A percentile compares a stretch with the other conserved stretches of the same genome.
Evolutionary conservation across 495 filamentous ascomycete species (phyloP).

Genomic region (Pyrenula aspistea): DNA sequence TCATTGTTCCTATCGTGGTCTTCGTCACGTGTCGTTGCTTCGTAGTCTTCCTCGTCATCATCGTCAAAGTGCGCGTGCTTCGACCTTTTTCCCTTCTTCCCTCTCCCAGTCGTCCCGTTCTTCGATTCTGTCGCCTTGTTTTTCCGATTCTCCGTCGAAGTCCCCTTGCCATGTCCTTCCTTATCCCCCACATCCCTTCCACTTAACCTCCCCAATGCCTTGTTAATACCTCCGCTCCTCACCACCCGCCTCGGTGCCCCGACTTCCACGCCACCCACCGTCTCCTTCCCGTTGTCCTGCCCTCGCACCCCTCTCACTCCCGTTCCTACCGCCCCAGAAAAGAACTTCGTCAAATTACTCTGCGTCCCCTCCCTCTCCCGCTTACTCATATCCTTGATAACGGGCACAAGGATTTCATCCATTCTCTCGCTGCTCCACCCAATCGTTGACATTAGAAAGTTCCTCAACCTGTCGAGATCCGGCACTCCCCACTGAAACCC

Average conservation of each 20-base stretch:
- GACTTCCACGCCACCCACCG: constrained; percentile 46
- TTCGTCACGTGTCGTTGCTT: no score
- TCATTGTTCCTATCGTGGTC: no score
- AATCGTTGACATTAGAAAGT: constrained; percentile 83
- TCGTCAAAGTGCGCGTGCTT: no score
- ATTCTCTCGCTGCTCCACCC: constrained; percentile 86
- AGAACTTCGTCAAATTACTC: constrained; percentile 88
- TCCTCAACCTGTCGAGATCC: constrained; percentile 74
- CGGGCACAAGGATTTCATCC: constrained; percentile 88
- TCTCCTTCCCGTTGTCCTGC: constrained; percentile 44
- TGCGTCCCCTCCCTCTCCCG: constrained; percentile 82
- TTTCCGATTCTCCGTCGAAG: no score
- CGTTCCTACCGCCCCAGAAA: constrained; percentile 49
- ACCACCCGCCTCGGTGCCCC: constrained; percentile 52
- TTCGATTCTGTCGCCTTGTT: no score
- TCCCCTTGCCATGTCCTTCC: no score
- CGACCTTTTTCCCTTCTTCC: no score
- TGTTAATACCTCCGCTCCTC: constrained; percentile 69
- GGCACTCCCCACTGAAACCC: constrained; percentile 91
- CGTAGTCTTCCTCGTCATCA: no score
- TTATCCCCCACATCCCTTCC: constrained; percentile 34
- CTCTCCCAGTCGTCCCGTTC: no score
- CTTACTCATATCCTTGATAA: constrained; percentile 87
- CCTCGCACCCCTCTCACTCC: constrained; percentile 52
- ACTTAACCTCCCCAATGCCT: constrained; percentile 59